Evolutionary conservation across 305 asterid species (phyloP).

Genomic region (Rubia occidens): DNA sequence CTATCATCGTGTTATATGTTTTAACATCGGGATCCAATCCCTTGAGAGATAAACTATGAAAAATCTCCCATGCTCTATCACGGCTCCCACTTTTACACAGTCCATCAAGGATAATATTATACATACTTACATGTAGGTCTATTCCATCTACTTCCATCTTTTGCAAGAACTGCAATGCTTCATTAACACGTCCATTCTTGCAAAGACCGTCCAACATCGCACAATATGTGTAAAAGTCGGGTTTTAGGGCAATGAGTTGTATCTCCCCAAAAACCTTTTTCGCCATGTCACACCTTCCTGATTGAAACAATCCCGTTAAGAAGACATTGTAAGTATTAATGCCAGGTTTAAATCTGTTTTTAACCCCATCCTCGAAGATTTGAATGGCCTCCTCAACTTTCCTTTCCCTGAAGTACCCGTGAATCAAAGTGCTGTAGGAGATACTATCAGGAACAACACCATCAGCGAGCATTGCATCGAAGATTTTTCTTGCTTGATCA

Average conservation of each 20-base stretch:
- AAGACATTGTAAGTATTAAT: not conserved
- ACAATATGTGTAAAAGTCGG: not conserved
- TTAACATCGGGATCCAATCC: not conserved
- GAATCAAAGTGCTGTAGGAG: not conserved
- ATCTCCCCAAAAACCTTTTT: not conserved
- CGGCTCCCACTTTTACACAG: not conserved
- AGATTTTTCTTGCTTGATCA: not conserved
- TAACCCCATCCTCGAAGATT: not conserved
- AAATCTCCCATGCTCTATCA: not conserved
- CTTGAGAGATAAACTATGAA: not conserved
- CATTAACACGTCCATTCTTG: not conserved
- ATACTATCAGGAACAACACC: not conserved
- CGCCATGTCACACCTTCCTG: not conserved
- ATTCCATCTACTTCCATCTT: not conserved
- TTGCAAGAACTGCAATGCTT: not conserved
- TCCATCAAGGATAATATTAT: not conserved
- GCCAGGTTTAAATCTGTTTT: not conserved
- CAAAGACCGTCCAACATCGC: not conserved
- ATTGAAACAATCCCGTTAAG: not conserved
- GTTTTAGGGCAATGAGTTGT: not conserved
- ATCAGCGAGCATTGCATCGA: not conserved
- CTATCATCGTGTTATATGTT: not conserved
- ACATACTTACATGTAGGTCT: not conserved
- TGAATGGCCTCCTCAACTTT: not conserved
- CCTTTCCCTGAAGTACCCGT: not conserved